Percentiles rank a stretch among this genome's conserved stretches.
Conservation (phyloP, 2,329 filamentous ascomycete species). For the Penicillium sp. region DNA sequence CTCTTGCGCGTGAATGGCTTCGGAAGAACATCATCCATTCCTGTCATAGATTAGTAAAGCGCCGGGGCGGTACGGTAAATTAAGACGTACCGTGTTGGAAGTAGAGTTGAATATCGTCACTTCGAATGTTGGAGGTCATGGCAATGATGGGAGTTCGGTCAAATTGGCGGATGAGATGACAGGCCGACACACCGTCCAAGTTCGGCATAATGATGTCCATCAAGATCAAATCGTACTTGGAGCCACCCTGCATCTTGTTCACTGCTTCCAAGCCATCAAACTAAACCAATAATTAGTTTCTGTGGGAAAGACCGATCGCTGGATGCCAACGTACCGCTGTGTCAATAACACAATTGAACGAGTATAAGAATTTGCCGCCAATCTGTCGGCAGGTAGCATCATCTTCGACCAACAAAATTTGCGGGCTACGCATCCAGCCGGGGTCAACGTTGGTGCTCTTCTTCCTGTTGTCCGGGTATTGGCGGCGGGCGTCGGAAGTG, state of each 20-base stretch:
- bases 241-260: conserved; percentile 67
- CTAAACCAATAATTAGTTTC: conserved; percentile 41
- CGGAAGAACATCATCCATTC: conserved; percentile 95
- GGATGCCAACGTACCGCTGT: conserved; percentile 51
- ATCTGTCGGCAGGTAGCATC: conserved; percentile 63
- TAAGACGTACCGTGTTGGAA: conserved; percentile 77
- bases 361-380: conserved; percentile 61
- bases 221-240: conserved; percentile 66
- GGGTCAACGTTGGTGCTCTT: conserved; percentile 59
- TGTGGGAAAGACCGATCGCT: neutral
- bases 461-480: conserved; percentile 51
- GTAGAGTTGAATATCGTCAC: conserved; percentile 94
- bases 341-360: conserved; percentile 60
- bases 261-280: conserved; percentile 87
- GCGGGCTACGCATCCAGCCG: conserved; percentile 63
- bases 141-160: conserved; percentile 83
- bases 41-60: conserved; percentile 46
- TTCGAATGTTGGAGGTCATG: conserved; percentile 97
- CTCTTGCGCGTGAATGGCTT: conserved; percentile 93
- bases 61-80: neutral
- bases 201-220: conserved; percentile 98
- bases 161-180: conserved; percentile 85
- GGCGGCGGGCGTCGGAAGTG: conserved; percentile 43
- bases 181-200: conserved; percentile 89
- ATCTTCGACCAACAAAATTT: conserved; percentile 85